Conservation (phyloP, 164 flowering plant genomes). For the Aristolochia fimbriata region DNA sequence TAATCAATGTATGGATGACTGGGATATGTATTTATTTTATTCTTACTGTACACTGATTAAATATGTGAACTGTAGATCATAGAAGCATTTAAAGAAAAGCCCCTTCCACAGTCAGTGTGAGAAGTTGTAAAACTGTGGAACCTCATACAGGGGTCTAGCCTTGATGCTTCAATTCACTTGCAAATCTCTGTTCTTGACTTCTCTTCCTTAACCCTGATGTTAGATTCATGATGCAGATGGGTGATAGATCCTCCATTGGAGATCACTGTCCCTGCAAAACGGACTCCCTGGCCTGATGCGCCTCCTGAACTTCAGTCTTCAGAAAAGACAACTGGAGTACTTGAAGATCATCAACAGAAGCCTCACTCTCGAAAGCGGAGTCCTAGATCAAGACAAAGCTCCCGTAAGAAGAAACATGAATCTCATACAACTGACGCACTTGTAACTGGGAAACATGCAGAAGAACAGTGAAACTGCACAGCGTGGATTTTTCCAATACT, state of each 20-base stretch:
- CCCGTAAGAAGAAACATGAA: conserved; percentile 62
- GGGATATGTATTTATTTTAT: too few relatives aligned
- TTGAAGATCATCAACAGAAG: conserved; percentile 40
- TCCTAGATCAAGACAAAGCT: conserved; percentile 45
- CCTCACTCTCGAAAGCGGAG: conserved; percentile 23
- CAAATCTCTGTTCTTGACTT: too few relatives aligned
- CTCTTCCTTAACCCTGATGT: too few relatives aligned
- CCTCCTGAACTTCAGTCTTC: conserved; percentile 73
- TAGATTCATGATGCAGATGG: conserved; percentile 48
- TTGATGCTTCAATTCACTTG: too few relatives aligned
- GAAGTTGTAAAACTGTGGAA: too few relatives aligned
- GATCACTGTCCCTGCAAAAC: conserved; percentile 80
- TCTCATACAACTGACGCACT: conserved; percentile 28
- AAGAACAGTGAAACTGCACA: conserved; percentile 9
- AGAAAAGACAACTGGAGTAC: conserved; percentile 22
- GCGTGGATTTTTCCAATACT: neutral
- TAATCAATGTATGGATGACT: too few relatives aligned
- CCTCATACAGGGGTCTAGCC: too few relatives aligned
- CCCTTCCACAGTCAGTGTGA: too few relatives aligned
- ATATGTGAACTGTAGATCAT: too few relatives aligned
- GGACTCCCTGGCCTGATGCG: conserved; percentile 95
- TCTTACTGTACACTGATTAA: too few relatives aligned
- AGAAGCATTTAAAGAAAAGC: too few relatives aligned
- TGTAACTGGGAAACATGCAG: conserved; percentile 23
- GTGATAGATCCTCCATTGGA: conserved; percentile 79